Base-by-base conservation (phyloP, 768 basidiomycete genomes). In the Rhodosporidiobolus odoratus region DNA sequence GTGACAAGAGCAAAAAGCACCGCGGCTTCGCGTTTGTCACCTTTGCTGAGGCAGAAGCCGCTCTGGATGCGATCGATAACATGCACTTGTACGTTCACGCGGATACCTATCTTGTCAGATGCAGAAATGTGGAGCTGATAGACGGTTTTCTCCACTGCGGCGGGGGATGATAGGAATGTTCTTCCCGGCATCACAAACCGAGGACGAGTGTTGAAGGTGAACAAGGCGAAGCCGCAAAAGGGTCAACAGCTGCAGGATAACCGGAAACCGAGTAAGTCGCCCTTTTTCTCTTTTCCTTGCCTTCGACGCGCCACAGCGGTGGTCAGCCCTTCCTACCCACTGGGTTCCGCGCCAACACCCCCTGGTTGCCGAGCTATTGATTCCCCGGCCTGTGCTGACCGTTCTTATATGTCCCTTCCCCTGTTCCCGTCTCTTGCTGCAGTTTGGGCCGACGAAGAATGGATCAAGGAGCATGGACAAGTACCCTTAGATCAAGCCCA, bases 361-460 rank as follows among this genome's bases (percentile, higher is more conserved):
- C 43, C 21, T 21, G 43, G 43, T 12, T 43, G 13, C 13, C 12
- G 43, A n/a, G n/a, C n/a, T n/a, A 43, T 21, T 43, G 12, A 21
- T 12, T 21, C 43, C 21, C 43, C 21, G 13, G 21, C 13, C 43
- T 43, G 43, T 43, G 21, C 43, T 43, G 43, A 43, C 43, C 43
- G 13, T 43, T 21, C 43, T 43, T 21, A 21, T 21, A 23, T 50
- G 9, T 50, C 48, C 48, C n/a, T 50, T 15, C 32, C 32, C 35
- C 37, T 9, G 6, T 32, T 40, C 17, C 9, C 30, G 58, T 58
- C 45, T 4, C 62, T 40, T 59, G 35, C 58, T 25, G 38, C 76
- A 95, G 93, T 97, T 74, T 97, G 94, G 94, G 91, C 93, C 78
- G 89, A 90, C 0, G 94, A 97, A 80, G 92, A 96, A 71, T 97